Base-by-base conservation (phyloP, 257 asterid genomes). In the Solanum chmielewskii region DNA sequence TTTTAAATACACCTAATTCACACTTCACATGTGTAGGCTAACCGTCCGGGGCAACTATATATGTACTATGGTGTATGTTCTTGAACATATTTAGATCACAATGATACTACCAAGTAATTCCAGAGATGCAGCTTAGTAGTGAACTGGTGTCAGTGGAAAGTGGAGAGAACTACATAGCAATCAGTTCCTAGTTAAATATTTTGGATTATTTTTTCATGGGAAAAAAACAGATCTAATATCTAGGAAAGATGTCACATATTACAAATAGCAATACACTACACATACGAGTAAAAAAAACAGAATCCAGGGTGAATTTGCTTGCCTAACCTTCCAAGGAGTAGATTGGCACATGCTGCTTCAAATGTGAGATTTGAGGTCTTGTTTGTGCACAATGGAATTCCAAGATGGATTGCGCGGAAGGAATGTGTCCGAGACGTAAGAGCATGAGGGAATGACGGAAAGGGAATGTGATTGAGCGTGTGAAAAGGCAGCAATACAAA, bases 341-440 rank as follows among this genome's bases (percentile, higher is more conserved):
- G 41, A 77, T 47, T 81, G 11, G 66, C 15, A 47, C 41, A 80
- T 45, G 73, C 18, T 7, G 42, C 78, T 56, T 94, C 94, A 94
- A 87, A 93, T 91, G 87, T 70, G 90, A 80, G 97, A 93, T 89
- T 89, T 93, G 59, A 44, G 87, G 80, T 91, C 92, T 21, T 88
- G 91, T 87, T 90, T 90, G 92, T 89, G 89, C 91, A 96, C 25
- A 27, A 95, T 10, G 15, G 94, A 91, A 66, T 88, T 91, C 98
- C 98, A 96, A 18, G 91, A 88, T 2, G 96, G 91, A 87, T 96
- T 94, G 23, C 94, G 91, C 37, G 96, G 95, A 87, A 96, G 94
- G 91, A 93, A 96, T 1, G 98, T 94, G 66, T 92, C 99, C 59
- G 98, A 97, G 91, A 95, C 96, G 44, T 97, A 97, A 71, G 99